phyloP scores from a whole-genome alignment of 2,329 filamentous ascomycete genomes.

The Neoscytalidium dimidiatum region DNA sequence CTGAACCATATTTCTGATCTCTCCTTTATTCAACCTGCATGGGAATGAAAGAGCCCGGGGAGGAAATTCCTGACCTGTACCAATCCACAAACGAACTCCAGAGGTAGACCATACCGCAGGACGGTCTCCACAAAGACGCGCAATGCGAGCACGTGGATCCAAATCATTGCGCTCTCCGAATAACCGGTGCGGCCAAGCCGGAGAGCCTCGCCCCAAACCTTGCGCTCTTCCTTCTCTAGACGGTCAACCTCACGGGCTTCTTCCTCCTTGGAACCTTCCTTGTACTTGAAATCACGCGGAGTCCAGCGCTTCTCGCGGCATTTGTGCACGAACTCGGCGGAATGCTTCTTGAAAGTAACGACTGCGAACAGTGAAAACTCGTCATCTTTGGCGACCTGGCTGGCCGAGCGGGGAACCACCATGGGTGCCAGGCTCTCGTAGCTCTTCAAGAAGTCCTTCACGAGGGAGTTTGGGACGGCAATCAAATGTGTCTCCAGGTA shows the following conservation, averaged over 20 bases:
- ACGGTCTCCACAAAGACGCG: slow-evolving; percentile 97
- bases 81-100: slow-evolving; percentile 84
- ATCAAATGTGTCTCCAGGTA: slow-evolving; percentile 96
- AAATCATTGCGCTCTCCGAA: slow-evolving; percentile 94
- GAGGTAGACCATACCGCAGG: slow-evolving; percentile 87
- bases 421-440: slow-evolving; percentile 89
- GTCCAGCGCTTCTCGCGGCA: slow-evolving; percentile 93
- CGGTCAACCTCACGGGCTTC: slow-evolving; percentile 85
- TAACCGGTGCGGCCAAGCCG: slow-evolving; percentile 87
- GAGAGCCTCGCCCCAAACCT: slow-evolving; percentile 89
- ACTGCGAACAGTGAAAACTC: slow-evolving; percentile 89
- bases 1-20: background rate
- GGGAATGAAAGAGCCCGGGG: background rate
- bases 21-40: too few relatives aligned
- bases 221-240: slow-evolving; percentile 81
- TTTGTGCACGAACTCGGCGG: slow-evolving; percentile 85
- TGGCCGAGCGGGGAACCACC: slow-evolving; percentile 88
- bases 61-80: slow-evolving; percentile 63
- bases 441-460: slow-evolving; percentile 84
- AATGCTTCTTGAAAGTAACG: slow-evolving; percentile 90
- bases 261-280: slow-evolving; percentile 84
- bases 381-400: slow-evolving; percentile 78
- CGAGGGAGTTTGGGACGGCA: slow-evolving; percentile 75
- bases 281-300: slow-evolving; percentile 90
- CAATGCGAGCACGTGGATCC: slow-evolving; percentile 88